These are phyloP conservation scores for Fagus crenata DNA, from an alignment of 306 rosid genomes.

Conservation along the genomic window DNA sequence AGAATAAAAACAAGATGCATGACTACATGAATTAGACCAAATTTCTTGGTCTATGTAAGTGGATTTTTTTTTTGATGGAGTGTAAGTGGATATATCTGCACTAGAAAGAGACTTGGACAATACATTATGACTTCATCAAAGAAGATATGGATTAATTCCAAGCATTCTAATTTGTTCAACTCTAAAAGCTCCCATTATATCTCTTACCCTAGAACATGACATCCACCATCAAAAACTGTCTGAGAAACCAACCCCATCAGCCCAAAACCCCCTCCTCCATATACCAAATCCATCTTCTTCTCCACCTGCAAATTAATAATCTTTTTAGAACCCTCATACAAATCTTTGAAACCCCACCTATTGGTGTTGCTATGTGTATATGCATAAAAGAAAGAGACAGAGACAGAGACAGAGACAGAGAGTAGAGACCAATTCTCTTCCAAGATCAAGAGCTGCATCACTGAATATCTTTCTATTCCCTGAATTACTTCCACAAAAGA, in stretches of 20 bases:
- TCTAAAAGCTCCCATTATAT: background rate
- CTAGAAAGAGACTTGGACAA: background rate
- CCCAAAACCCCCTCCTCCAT: conserved; percentile 37
- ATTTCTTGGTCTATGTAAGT: background rate
- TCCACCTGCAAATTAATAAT: conserved; percentile 23
- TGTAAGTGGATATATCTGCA: too few species aligned
- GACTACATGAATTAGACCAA: background rate
- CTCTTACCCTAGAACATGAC: conserved; percentile 37
- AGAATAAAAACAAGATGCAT: background rate
- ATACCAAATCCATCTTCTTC: conserved; percentile 33
- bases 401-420: background rate
- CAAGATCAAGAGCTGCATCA: conserved; percentile 37
- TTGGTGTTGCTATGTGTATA: background rate
- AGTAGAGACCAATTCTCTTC: conserved; percentile 24
- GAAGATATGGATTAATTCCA: background rate
- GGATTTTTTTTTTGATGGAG: too few species aligned
- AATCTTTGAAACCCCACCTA: background rate
- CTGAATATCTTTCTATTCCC: conserved; percentile 28
- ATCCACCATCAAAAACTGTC: conserved; percentile 31
- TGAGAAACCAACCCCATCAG: conserved; percentile 33
- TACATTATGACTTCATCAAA: background rate
- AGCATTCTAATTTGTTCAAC: background rate
- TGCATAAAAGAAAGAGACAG: background rate
- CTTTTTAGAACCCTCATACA: background rate
- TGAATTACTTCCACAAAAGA: conserved; percentile 30